Evolutionary conservation across 805 yeast species (phyloP), one percentile per base, ranked within the genome.

Genomic region (Ascoidea asiatica): DNA sequence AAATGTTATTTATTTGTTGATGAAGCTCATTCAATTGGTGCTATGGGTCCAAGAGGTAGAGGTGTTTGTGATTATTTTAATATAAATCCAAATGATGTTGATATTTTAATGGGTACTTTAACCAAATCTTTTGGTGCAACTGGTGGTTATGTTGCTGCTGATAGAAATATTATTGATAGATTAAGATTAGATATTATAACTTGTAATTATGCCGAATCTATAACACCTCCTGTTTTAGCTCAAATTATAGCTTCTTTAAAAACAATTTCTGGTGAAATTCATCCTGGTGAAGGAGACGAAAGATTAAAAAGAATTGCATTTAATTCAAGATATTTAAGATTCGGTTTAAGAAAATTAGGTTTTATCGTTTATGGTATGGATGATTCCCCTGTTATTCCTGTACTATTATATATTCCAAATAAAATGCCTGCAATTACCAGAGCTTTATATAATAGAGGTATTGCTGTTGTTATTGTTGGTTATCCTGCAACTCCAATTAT

Each of bases 91-190:
- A 59, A 65, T 11, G 75, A 75, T 39, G 69, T 92, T 46, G 99
- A 92, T 64, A 67, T 92, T 50, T 65, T 92, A 52, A 92, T 92
- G 99, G 99, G 99, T 43, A 92, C 99, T 5, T 75, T 92, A 46
- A 94, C 98, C 43, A 92, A 92, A 64, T 86, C 96, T 1, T 92
- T 92, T 61, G 98, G 99, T 60, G 97, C 98, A 17, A 87, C 97
- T 38, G 99, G 99, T 57, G 99, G 98, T 41, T 92, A 92, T 60
- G 67, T 92, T 50, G 90, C 95, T n/a, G 94, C 82, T 40, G 70
- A 70, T 50, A 72, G 77, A 56, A 65, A 62, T 41, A 64, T 86
- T 29, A 81, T 90, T 42, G 89, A 87, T 54, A 74, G 80, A 54
- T 66, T 92, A 49, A 77, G 89, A 63, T 54, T 83, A 38, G 80